Evolutionary conservation across 129 eudicot species (phyloP).

Genomic region (Lactuca saligna): DNA sequence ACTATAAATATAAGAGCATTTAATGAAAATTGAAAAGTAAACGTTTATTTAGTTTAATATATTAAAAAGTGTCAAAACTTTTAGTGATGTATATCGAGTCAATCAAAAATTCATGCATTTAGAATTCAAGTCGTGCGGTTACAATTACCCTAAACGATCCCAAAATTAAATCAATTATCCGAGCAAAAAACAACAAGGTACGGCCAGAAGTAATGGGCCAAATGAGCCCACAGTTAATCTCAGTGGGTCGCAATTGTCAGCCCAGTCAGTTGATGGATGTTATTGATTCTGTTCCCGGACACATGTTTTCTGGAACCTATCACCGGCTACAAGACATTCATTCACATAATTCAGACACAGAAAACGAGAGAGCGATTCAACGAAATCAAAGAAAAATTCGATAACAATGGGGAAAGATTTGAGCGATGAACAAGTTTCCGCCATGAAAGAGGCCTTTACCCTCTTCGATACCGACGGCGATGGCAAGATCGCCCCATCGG

Average conservation of each 20-base stretch:
- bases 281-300: constrained; percentile 10
- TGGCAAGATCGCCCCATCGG: constrained; percentile 88
- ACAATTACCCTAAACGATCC: no score
- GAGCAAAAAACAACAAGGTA: neutral
- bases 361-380: constrained; percentile 11
- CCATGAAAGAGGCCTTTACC: constrained; percentile 87
- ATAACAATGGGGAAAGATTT: constrained; percentile 54
- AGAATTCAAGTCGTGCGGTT: no score
- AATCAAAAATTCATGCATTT: no score
- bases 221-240: neutral
- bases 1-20: no score
- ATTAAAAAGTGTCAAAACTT: no score
- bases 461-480: constrained; percentile 94
- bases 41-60: no score
- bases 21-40: no score
- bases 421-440: constrained; percentile 59
- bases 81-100: no score
- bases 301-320: constrained; percentile 1
- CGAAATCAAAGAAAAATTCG: constrained; percentile 4
- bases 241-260: constrained; percentile 1
- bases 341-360: constrained; percentile 11
- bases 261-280: constrained; percentile 23
- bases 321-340: constrained; percentile 13
- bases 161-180: no score
- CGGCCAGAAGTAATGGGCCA: neutral